Evolutionary conservation across 2,329 filamentous ascomycete species (phyloP), one percentile per base, ranked within the genome.

Genomic region (Nemania serpens): DNA sequence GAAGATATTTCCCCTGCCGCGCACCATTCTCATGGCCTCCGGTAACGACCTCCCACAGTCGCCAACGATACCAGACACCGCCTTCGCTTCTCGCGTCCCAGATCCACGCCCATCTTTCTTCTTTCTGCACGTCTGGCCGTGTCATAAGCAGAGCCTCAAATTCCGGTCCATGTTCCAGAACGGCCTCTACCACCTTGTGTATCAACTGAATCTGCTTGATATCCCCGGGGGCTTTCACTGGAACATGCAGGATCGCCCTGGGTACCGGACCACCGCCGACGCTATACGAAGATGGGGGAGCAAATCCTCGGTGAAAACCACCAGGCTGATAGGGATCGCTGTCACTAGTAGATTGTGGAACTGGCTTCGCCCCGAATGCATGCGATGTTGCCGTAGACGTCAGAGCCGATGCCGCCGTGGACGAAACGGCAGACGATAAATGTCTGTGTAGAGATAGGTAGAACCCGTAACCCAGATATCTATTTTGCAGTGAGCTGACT

Each of bases 131-230:
- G 56, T 93, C 87, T 0, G 90, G 86, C 17, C 91, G 83, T 51
- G 88, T 89, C 95, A 98, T 98, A 6, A 99, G 82, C 2, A 96
- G 80, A 5, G 93, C 93, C 75, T 99, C 95, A 62, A 97, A 96
- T 70, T 95, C 91, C 0, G 91, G 87, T 0, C 93, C 93, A 67
- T 95, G 87, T 20, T 87, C 85, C 9, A 97, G 79, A 0, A 98
- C 81, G 2, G 84, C 84, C 71, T 98, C 94, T 36, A 96, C 83
- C 0, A 93, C 90, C 73, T 90, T 93, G 77, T 98, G 94, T 62
- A 98, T 96, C 46, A 96, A 82, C 59, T 88, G 88, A 0, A 97
- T 79, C 63, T 90, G 89, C 66, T 87, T 89, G 51, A 97, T 84
- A 68, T 97, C 90, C 5, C 84, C 82, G 1, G 94, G 94, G 6